These are phyloP conservation scores for Didymella lethalis DNA, from an alignment of 2,329 filamentous ascomycete species.

Conservation along the genomic window DNA sequence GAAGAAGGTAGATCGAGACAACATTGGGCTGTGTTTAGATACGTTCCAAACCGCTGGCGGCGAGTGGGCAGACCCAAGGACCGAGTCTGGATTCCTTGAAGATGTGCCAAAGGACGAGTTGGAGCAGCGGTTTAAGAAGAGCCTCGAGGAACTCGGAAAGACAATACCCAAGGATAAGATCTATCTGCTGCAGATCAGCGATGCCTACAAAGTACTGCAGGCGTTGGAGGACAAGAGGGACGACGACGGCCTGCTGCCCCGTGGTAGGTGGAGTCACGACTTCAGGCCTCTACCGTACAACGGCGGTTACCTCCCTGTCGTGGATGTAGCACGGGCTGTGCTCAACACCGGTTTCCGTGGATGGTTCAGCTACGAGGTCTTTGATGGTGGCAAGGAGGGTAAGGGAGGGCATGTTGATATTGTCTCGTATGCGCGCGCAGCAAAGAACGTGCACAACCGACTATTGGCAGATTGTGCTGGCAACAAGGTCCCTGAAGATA, in stretches of 20 bases:
- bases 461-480: slow-evolving; percentile 46
- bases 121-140: slow-evolving; percentile 60
- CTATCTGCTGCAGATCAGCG: slow-evolving; percentile 76
- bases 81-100: slow-evolving; percentile 66
- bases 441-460: slow-evolving; percentile 58
- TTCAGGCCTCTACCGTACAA: slow-evolving; percentile 73
- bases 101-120: slow-evolving; percentile 57
- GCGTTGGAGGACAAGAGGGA: slow-evolving; percentile 62
- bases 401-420: slow-evolving; percentile 61
- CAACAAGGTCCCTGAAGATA: slow-evolving; percentile 24
- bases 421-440: slow-evolving; percentile 60
- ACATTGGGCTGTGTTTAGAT: slow-evolving; percentile 78
- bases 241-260: slow-evolving; percentile 64
- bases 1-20: slow-evolving; percentile 65
- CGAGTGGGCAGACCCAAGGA: slow-evolving; percentile 77
- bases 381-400: slow-evolving; percentile 66
- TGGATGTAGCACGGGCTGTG: slow-evolving; percentile 70
- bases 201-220: slow-evolving; percentile 70
- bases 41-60: slow-evolving; percentile 78
- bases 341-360: slow-evolving; percentile 71
- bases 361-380: slow-evolving; percentile 75
- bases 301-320: slow-evolving; percentile 74
- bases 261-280: slow-evolving; percentile 75
- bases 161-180: slow-evolving; percentile 74
- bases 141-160: slow-evolving; percentile 63